Conservation (phyloP, 108 stramenopile genomes). For the Nitzschia putrida region DNA sequence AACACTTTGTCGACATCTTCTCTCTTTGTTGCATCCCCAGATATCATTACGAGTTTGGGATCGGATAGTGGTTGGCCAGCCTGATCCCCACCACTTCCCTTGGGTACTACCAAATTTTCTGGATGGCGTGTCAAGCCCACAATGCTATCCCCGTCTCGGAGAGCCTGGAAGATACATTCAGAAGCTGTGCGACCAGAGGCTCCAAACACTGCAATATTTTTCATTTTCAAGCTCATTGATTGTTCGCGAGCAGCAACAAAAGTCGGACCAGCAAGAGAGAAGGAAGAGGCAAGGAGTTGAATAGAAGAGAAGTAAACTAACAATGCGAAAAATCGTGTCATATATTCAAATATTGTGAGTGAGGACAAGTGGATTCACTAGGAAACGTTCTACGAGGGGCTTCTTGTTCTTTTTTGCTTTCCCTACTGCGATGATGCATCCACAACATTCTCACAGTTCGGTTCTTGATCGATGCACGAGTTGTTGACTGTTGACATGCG, state of each 20-base stretch:
- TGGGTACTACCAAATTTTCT: slow-evolving; percentile 72
- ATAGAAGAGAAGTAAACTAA: background rate
- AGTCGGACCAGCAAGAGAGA: background rate
- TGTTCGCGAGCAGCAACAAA: background rate
- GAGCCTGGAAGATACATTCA: slow-evolving; percentile 88
- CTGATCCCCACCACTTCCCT: slow-evolving; percentile 78
- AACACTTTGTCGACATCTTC: slow-evolving; percentile 91
- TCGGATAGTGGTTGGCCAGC: slow-evolving; percentile 70
- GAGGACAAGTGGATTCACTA: no score
- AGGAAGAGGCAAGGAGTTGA: background rate
- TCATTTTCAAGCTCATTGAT: slow-evolving; percentile 24
- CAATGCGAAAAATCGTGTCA: background rate
- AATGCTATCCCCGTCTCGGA: slow-evolving; percentile 82
- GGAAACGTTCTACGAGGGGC: no score
- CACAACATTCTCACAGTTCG: no score
- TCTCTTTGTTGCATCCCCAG: slow-evolving; percentile 80
- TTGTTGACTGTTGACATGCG: no score
- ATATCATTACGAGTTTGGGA: slow-evolving; percentile 78
- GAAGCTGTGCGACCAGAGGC: slow-evolving; percentile 86
- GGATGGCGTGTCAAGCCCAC: slow-evolving; percentile 85
- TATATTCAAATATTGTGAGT: no score
- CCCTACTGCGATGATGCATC: no score
- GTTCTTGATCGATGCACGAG: no score
- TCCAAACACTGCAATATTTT: slow-evolving; percentile 88
- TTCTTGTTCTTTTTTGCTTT: no score